A percentile compares a stretch with the other conserved stretches of the same genome.
Conservation (phyloP, 257 asterid genomes). For the Anisodus tanguticus region DNA sequence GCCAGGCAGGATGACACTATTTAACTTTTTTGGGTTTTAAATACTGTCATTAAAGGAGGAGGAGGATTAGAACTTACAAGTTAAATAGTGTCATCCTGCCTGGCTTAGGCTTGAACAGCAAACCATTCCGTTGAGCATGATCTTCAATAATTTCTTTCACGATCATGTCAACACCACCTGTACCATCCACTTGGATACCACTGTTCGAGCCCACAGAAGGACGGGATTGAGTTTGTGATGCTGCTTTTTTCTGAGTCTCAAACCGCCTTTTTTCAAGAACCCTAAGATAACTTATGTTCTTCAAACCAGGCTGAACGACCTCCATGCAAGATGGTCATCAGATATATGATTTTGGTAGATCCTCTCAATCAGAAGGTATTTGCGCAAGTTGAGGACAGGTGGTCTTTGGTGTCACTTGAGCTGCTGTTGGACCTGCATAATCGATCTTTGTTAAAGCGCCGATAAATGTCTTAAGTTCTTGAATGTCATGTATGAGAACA, state of each 20-base stretch:
- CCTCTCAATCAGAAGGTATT: slow-evolving; percentile 65
- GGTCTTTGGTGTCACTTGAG: slow-evolving; percentile 75
- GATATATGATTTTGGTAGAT: slow-evolving; percentile 87
- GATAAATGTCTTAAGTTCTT: slow-evolving; percentile 29
- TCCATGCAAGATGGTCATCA: slow-evolving; percentile 87
- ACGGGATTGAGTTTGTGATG: slow-evolving; percentile 66
- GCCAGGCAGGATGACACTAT: slow-evolving; percentile 79
- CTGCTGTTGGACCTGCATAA: slow-evolving; percentile 77
- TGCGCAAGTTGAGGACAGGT: slow-evolving; percentile 71
- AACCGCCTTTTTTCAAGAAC: slow-evolving; percentile 87
- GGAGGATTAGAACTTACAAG: too few relatives aligned
- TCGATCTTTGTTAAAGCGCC: slow-evolving; percentile 55
- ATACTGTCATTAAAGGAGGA: too few relatives aligned
- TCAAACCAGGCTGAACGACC: slow-evolving; percentile 78
- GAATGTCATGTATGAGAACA: neutral
- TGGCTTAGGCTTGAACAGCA: slow-evolving; percentile 57
- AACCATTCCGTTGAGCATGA: slow-evolving; percentile 46
- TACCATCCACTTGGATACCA: slow-evolving; percentile 30
- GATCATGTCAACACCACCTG: slow-evolving; percentile 41
- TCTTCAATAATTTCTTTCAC: slow-evolving; percentile 48
- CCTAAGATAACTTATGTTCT: too few relatives aligned
- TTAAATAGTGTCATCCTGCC: too few relatives aligned
- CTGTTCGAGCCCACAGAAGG: slow-evolving; percentile 21
- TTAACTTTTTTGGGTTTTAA: too few relatives aligned
- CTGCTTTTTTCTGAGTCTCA: slow-evolving; percentile 77